Base-by-base conservation (phyloP, 305 asterid species). In the Andrographis paniculata region DNA sequence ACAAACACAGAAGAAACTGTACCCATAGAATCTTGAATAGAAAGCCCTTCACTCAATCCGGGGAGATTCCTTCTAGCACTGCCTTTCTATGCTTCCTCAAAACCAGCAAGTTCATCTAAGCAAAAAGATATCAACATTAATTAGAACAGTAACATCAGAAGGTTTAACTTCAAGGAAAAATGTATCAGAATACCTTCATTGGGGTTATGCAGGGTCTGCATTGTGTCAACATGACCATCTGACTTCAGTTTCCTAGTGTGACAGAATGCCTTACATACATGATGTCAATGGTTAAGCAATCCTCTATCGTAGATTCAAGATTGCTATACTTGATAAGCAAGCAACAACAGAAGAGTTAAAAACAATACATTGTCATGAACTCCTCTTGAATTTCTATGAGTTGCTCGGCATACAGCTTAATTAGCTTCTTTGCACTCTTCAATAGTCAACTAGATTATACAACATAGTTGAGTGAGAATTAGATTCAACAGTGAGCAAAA, bases 351-450 rank as follows among this genome's bases (percentile, higher is more conserved):
- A 33, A 50, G 20, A 24, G 27, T 42, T 17, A n/a, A n/a, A n/a
- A n/a, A n/a, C 38, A 20, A 42, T 62, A 89, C 98, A 93, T 80
- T 89, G 22, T 82, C 74, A 20, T 80, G 80, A 52, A 91, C 69
- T 51, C 92, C 98, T 72, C 72, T 74, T 0, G 80, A 66, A 40
- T 82, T 59, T 70, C 68, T 80, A 66, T 91, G 98, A 47, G 69
- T 51, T 45, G 98, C 96, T 77, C 70, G 76, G 50, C 92, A 64
- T 62, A 89, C 76, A 27, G 84, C 63, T 35, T 95, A 74, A 75
- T 86, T 61, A 58, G 98, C 96, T 70, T 91, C 94, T 83, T 80
- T 91, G 53, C 64, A 66, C 72, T 91, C 98, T 51, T 91, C 96
- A 53, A 78, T 78, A 28, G 70, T 68, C 67, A 86, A 63, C 98